Percentiles rank a stretch among this genome's conserved stretches.
Evolutionary conservation across 2,329 filamentous ascomycete genomes (phyloP).

Genomic region (Emmonsiellopsis sp.): DNA sequence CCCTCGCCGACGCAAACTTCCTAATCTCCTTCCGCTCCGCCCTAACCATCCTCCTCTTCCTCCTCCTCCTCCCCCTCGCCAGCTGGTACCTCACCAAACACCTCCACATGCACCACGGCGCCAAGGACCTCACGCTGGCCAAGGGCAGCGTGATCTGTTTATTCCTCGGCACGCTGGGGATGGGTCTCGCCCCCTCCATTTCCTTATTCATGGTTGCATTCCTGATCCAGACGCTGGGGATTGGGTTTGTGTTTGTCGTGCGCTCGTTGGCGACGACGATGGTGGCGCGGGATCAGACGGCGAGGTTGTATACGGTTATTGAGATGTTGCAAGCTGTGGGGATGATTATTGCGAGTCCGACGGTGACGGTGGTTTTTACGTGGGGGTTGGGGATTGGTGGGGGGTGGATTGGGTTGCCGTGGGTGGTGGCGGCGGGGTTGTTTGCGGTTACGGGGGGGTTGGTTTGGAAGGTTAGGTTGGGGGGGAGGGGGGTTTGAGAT

Average conservation of each 20-base stretch:
- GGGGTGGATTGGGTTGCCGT: conserved; percentile 41
- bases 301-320: conserved; percentile 40
- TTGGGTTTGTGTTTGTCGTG: conserved; percentile 39
- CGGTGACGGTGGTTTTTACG: conserved; percentile 38
- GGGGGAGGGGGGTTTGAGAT: too few relatives aligned
- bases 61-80: conserved; percentile 37
- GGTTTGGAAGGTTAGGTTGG: not conserved
- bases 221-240: conserved; percentile 39
- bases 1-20: conserved; percentile 34
- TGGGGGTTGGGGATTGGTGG: conserved; percentile 38
- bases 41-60: conserved; percentile 37
- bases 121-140: conserved; percentile 39
- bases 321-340: conserved; percentile 41
- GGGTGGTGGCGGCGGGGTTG: conserved; percentile 29
- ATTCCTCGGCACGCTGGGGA: conserved; percentile 35
- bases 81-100: conserved; percentile 29
- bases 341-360: conserved; percentile 37
- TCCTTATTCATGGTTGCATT: conserved; percentile 36
- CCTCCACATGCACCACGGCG: conserved; percentile 26
- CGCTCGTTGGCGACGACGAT: conserved; percentile 40
- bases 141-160: conserved; percentile 37
- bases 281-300: conserved; percentile 39
- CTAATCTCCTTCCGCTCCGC: conserved; percentile 39
- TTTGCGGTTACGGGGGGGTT: conserved; percentile 14
- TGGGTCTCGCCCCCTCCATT: conserved; percentile 37